These are phyloP conservation scores for Candida anutae DNA, from an alignment of 1,139 yeast genomes.

Conservation along the genomic window DNA sequence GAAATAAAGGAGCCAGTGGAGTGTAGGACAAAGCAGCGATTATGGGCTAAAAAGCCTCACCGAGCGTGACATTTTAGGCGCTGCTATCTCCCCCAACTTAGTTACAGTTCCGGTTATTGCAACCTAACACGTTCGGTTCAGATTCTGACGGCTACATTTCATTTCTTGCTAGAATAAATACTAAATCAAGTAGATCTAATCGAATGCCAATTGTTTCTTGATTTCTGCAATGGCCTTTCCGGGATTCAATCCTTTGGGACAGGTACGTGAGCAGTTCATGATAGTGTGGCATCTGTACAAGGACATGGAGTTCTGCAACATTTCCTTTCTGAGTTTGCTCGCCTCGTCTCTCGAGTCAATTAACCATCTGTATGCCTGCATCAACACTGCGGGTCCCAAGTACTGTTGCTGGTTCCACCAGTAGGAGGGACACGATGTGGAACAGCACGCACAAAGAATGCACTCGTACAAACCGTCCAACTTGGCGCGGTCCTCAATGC, in stretches of 20 bases:
- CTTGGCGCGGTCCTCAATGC: slow-evolving; percentile 90
- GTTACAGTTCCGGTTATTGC: no score
- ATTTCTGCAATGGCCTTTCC: slow-evolving; percentile 97
- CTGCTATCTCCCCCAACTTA: no score
- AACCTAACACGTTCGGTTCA: no score
- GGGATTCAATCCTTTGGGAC: slow-evolving; percentile 99
- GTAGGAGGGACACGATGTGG: slow-evolving; percentile 98
- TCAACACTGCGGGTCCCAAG: slow-evolving; percentile 95
- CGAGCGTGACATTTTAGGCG: no score
- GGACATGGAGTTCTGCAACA: slow-evolving; percentile 95
- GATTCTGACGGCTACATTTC: no score
- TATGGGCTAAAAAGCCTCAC: no score
- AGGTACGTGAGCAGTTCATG: slow-evolving; percentile 95
- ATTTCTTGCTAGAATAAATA: background rate
- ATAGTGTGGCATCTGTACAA: slow-evolving; percentile 98
- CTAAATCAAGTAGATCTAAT: slow-evolving; percentile 23
- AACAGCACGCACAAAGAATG: slow-evolving; percentile 97
- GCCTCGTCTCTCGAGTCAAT: slow-evolving; percentile 96
- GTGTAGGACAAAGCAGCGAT: no score
- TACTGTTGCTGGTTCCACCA: slow-evolving; percentile 99
- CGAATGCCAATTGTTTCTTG: slow-evolving; percentile 86
- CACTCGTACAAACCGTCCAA: slow-evolving; percentile 96
- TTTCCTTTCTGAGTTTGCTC: slow-evolving; percentile 67
- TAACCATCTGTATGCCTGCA: slow-evolving; percentile 99
- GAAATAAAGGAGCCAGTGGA: no score